Percentiles rank a stretch among this genome's conserved stretches.
Evolutionary conservation across 257 asterid species (phyloP).

Genomic region (Eustoma russellianum): DNA sequence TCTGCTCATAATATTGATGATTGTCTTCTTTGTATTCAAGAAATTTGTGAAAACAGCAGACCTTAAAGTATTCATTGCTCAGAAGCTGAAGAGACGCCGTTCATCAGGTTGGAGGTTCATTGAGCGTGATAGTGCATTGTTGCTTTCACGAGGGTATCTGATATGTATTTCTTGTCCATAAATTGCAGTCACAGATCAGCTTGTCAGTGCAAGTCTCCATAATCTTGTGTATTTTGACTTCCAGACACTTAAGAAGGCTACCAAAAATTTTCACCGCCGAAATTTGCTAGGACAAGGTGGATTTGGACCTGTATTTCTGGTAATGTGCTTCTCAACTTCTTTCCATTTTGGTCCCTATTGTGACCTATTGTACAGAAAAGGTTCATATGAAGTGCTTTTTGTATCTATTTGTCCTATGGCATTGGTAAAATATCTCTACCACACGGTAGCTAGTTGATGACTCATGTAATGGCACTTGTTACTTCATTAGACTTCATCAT

Average conservation of each 20-base stretch:
- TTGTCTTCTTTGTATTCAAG: conserved; percentile 32
- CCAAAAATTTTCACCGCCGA: conserved; percentile 52
- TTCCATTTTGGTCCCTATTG: too few species aligned
- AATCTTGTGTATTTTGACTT: conserved; percentile 45
- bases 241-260: conserved; percentile 53
- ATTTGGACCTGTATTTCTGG: conserved; percentile 74
- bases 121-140: neutral
- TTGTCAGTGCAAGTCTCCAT: conserved; percentile 40
- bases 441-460: too few species aligned
- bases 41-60: conserved; percentile 21
- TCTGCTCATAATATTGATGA: conserved; percentile 29
- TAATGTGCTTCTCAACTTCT: conserved; percentile 8
- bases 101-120: conserved; percentile 19
- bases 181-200: conserved; percentile 34
- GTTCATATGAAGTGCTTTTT: too few species aligned
- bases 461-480: too few species aligned
- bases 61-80: conserved; percentile 17
- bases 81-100: conserved; percentile 14
- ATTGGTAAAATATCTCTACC: too few species aligned
- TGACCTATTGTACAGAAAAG: too few species aligned
- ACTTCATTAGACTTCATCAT: neutral
- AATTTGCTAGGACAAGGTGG: conserved; percentile 74
- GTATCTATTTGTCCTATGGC: too few species aligned
- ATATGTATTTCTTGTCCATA: conserved; percentile 6
- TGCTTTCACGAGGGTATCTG: neutral